Base-by-base conservation (phyloP, 768 basidiomycete species). In the Termitomyces sp. region DNA sequence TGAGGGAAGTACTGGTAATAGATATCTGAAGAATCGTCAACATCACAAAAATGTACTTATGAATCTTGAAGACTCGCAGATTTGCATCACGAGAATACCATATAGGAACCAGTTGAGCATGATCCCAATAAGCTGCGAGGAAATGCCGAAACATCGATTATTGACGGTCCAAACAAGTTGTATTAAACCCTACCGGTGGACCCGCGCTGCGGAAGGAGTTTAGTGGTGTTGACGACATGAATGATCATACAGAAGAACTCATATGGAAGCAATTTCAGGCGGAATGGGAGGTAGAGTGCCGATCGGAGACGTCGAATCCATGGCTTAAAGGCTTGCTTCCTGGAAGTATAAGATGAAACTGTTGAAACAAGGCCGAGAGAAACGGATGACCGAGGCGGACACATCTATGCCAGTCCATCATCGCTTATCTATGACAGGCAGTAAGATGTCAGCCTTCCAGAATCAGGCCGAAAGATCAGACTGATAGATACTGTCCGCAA, bases 51-150 rank as follows among this genome's bases (percentile, higher is more conserved):
- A 40, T 51, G 24, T n/a, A 42, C 20, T 14, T 6, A 12, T 7
- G 10, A 18, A 32, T 24, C 18, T 18, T 12, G 10, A 44, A 12
- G 18, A 54, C 58, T 35, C 40, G 44, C 58, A 58, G 6, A 42
- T 22, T 58, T 58, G 58, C 58, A 58, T 58, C 9, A 54, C 53
- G n/a, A 58, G 53, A 32, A 58, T 54, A 20, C 58, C 58, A 28
- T 58, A 58, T 20, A 58, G 16, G 47, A 58, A 58, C 58, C 58
- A 58, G 24, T 58, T 58, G 28, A 58, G 53, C 53, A 58, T 58
- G 46, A 58, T 54, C 20, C 58, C 58, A 22, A 58, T 47, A 33
- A 58, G 53, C 58, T 58, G 12, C 18, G 30, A 20, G 12, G 18
- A 42, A n/a, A 30, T 4, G 28, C 6, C 40, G 5, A 28, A 6